phyloP scores from a whole-genome alignment of 2,329 filamentous ascomycete genomes.

The Lasiodiplodia hormozganensis region DNA sequence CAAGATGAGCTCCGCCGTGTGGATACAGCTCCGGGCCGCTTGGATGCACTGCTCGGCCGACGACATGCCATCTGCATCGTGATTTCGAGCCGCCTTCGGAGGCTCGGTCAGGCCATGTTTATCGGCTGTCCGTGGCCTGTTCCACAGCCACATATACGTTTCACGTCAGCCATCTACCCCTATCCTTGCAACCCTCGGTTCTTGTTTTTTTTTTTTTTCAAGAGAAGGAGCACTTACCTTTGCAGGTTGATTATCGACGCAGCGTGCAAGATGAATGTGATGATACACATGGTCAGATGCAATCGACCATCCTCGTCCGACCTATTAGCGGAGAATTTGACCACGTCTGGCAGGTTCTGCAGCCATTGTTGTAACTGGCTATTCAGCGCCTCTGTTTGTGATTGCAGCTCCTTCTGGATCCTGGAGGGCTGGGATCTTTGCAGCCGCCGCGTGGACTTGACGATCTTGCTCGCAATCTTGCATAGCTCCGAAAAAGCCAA shows the following conservation, averaged over 20 bases:
- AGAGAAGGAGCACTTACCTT: not conserved
- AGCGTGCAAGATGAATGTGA: conserved; percentile 15
- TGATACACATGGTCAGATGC: conserved; percentile 20
- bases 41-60: conserved; percentile 22
- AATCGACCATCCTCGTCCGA: conserved; percentile 4
- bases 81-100: conserved; percentile 7
- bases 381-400: not conserved
- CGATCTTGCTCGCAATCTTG: conserved; percentile 14
- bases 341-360: conserved; percentile 7
- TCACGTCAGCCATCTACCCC: conserved; percentile 2
- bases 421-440: not conserved
- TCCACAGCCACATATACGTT: conserved; percentile 1
- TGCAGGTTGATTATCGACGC: conserved; percentile 18
- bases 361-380: not conserved
- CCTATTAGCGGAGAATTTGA: conserved; percentile 17
- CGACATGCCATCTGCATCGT: not conserved
- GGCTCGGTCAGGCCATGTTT: conserved; percentile 21
- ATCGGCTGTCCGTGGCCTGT: conserved; percentile 17
- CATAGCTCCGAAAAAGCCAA: conserved; percentile 17
- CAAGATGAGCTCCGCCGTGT: conserved; percentile 16
- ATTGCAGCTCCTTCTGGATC: conserved; percentile 5
- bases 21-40: conserved; percentile 16
- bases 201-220: not conserved
- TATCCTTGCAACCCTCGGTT: not conserved
- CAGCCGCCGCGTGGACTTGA: conserved; percentile 8